phyloP scores from a whole-genome alignment of 306 rosid genomes.

The cucumber (Cucumis sativus) region Cucumber_9930_V3 NC_026657.2:1818501-1819000 shows the following conservation, averaged over 20 bases:
- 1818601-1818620: conserved; percentile 83
- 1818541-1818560: conserved; percentile 21
- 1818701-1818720: not conserved
- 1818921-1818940: conserved; percentile 25
- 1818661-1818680: not conserved
- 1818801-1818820: conserved; percentile 65
- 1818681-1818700: not conserved
- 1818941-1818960: conserved; percentile 7
- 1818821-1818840: conserved; percentile 49
- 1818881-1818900: conserved; percentile 73
- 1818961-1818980: conserved; percentile 9
- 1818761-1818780: conserved; percentile 23
- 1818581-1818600: conserved; percentile 53
- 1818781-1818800: conserved; percentile 96
- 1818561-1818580: conserved; percentile 31
- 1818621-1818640: conserved; percentile 83
- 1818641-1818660: conserved; percentile 50
- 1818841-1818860: conserved; percentile 50
- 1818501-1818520: conserved; percentile 60
- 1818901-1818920: conserved; percentile 84
- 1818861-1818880: conserved; percentile 75
- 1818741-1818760: not conserved
- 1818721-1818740: not conserved
- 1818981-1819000: conserved; percentile 3
- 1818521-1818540: conserved; percentile 24